Evolutionary conservation across 306 rosid species (phyloP).

Genomic region (Castanea crenata): DNA sequence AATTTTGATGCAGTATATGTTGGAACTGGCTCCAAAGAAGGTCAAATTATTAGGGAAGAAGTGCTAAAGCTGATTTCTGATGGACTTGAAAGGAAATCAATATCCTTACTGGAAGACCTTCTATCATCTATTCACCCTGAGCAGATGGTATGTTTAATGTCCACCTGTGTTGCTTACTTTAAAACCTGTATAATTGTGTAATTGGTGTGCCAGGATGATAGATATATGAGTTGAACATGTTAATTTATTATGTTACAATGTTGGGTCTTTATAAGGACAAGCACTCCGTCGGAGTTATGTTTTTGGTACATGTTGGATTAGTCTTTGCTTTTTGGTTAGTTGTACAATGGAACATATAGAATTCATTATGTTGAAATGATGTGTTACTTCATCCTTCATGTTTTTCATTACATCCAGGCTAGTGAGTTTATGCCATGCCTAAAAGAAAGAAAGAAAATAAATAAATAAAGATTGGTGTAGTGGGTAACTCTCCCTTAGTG

Average conservation of each 20-base stretch:
- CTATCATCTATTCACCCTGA: constrained; percentile 64
- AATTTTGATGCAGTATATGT: constrained; percentile 61
- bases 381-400: neutral
- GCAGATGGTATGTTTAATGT: constrained; percentile 59
- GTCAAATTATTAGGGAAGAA: constrained; percentile 51
- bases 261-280: constrained; percentile 4
- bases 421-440: neutral
- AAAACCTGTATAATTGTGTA: constrained; percentile 10
- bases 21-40: constrained; percentile 47
- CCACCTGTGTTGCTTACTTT: constrained; percentile 1
- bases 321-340: neutral
- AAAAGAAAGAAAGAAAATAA: neutral
- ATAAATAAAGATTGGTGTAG: no score
- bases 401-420: constrained; percentile 8
- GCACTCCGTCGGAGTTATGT: neutral
- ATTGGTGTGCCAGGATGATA: constrained; percentile 8
- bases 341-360: constrained; percentile 11
- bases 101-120: constrained; percentile 56
- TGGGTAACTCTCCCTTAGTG: neutral
- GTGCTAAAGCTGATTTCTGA: constrained; percentile 62
- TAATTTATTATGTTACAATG: neutral
- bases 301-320: neutral
- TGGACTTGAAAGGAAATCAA: constrained; percentile 72
- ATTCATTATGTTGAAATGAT: constrained; percentile 19
- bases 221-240: neutral